Conservation (phyloP, 345 rosid species). For the Ceriops zippeliana region DNA sequence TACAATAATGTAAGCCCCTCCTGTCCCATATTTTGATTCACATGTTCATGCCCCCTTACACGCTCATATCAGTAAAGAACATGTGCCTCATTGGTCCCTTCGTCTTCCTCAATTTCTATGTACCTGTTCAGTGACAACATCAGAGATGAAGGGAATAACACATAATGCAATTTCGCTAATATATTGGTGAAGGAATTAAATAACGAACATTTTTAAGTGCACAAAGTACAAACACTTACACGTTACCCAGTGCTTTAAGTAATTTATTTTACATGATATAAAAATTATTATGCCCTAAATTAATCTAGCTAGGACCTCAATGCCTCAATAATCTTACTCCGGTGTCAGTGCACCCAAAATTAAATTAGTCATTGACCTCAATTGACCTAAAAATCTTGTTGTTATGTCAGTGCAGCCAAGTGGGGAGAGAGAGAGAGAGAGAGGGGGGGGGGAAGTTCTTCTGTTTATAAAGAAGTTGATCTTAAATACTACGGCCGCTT, state of each 20-base stretch:
- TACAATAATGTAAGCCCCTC: slow-evolving; percentile 16
- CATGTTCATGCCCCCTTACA: slow-evolving; percentile 5
- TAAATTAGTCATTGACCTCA: not conserved
- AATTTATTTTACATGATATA: too few relatives aligned
- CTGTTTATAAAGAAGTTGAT: slow-evolving; percentile 9
- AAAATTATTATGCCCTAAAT: too few relatives aligned
- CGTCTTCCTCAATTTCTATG: not conserved
- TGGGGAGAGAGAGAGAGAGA: too few relatives aligned
- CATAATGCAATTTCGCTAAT: too few relatives aligned
- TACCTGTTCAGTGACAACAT: not conserved
- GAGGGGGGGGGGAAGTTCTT: not conserved
- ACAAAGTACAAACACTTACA: too few relatives aligned
- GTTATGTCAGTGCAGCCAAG: not conserved
- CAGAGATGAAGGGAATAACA: too few relatives aligned
- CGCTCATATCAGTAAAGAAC: not conserved
- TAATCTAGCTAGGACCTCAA: too few relatives aligned
- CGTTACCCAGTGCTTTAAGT: too few relatives aligned
- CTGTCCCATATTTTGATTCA: slow-evolving; percentile 8
- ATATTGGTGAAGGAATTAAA: too few relatives aligned
- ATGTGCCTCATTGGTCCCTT: not conserved
- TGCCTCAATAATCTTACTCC: too few relatives aligned
- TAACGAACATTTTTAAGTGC: too few relatives aligned
- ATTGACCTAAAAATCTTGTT: not conserved
- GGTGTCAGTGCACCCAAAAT: too few relatives aligned
- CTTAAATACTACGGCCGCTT: slow-evolving; percentile 9